phyloP scores from a whole-genome alignment of 2,329 filamentous ascomycete genomes.

The Calonectria montana region DNA sequence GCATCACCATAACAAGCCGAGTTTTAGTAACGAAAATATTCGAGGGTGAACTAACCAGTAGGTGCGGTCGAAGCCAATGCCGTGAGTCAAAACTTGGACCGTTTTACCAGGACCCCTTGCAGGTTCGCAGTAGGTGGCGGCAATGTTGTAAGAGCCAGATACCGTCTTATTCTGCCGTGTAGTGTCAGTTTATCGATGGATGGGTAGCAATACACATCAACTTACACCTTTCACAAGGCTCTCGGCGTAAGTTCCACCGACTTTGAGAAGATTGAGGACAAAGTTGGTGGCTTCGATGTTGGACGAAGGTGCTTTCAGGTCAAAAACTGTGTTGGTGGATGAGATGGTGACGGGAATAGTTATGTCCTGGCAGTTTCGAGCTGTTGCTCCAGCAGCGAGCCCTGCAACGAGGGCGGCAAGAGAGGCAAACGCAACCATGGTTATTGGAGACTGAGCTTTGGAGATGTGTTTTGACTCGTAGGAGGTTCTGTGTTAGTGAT shows the following conservation, averaged over 20 bases:
- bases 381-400: not conserved
- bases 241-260: not conserved
- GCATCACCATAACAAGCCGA: not conserved
- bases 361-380: not conserved
- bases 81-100: not conserved
- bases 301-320: not conserved
- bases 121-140: constrained; percentile 2
- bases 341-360: not conserved
- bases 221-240: not conserved
- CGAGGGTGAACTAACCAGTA: not conserved
- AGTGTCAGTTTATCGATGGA: not conserved
- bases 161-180: not conserved
- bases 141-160: not conserved
- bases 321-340: not conserved
- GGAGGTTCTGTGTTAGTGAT: not conserved
- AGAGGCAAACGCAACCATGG: not conserved
- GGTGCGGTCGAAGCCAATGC: constrained; percentile 3
- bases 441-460: not conserved
- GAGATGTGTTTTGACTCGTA: not conserved
- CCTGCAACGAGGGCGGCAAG: not conserved
- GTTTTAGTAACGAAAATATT: not conserved
- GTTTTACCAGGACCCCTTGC: not conserved
- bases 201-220: not conserved
- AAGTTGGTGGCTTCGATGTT: not conserved
- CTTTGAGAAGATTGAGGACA: not conserved